Percentiles rank a stretch among this genome's conserved stretches.
phyloP scores from a whole-genome alignment of 2,329 filamentous ascomycete species.

The Neospermospora avenae region DNA sequence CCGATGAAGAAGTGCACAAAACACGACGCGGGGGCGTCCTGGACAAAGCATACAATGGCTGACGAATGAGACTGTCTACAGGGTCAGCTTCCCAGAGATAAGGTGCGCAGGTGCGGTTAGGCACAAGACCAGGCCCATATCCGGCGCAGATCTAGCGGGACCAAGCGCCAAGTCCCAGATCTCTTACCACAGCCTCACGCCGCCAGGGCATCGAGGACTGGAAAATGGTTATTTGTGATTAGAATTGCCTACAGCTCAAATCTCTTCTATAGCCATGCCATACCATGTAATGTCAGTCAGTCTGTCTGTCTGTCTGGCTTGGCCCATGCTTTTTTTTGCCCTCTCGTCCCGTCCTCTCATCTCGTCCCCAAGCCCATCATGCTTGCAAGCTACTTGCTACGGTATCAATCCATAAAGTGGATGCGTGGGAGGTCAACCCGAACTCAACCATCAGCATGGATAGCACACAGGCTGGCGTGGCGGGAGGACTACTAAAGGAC shows the following conservation, averaged over 20 bases:
- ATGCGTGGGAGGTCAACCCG: conserved; percentile 4
- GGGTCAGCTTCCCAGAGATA: background rate
- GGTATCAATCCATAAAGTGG: background rate
- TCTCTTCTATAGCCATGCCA: background rate
- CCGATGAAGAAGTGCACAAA: conserved; percentile 7
- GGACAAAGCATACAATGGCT: background rate
- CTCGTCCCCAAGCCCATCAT: conserved; percentile 4
- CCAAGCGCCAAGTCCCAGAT: conserved; percentile 11
- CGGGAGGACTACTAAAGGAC: conserved; percentile 17
- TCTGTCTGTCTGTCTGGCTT: too few relatives aligned
- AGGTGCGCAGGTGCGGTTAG: background rate
- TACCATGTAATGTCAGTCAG: conserved; percentile 3
- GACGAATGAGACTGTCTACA: conserved; percentile 14
- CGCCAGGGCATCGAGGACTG: background rate
- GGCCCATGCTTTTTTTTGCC: conserved; percentile 15
- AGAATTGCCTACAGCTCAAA: background rate
- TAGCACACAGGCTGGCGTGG: conserved; percentile 2
- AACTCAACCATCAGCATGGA: too few relatives aligned
- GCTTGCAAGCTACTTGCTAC: too few relatives aligned
- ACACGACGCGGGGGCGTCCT: background rate
- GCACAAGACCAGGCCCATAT: background rate
- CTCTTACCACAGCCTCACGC: background rate
- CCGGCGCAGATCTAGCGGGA: conserved; percentile 18
- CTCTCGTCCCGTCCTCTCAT: background rate
- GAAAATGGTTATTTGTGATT: too few relatives aligned